Percentiles rank a stretch among this genome's conserved stretches.
phyloP scores from a whole-genome alignment of 2,329 filamentous ascomycete genomes.

The Trichoderma koningiopsis region DNA sequence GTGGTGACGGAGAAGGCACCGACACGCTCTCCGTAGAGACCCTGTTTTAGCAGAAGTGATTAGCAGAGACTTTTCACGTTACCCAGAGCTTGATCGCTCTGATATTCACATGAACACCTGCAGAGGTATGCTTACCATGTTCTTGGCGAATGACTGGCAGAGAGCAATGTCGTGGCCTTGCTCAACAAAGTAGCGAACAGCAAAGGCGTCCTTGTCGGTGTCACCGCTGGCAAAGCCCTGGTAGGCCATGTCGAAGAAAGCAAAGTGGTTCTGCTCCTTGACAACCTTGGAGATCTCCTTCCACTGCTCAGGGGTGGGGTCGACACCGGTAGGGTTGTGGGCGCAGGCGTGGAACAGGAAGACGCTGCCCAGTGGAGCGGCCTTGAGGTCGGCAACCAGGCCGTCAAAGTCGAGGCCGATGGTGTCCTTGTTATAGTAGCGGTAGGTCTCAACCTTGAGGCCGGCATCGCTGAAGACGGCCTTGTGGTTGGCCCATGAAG shows the following conservation, averaged over 20 bases:
- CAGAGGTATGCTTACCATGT: conserved; percentile 72
- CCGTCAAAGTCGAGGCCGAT: conserved; percentile 98
- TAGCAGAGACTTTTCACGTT: neutral
- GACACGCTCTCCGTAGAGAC: conserved; percentile 97
- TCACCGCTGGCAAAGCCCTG: conserved; percentile 95
- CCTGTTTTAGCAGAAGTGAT: conserved; percentile 49
- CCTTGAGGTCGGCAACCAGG: conserved; percentile 86
- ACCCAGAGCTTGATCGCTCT: neutral
- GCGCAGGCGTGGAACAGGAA: conserved; percentile 96
- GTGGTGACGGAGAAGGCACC: conserved; percentile 94
- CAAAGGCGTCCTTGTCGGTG: conserved; percentile 90
- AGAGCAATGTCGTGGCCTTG: conserved; percentile 87
- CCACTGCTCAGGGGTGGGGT: conserved; percentile 92
- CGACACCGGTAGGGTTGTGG: conserved; percentile 96
- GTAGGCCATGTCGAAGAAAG: conserved; percentile 99
- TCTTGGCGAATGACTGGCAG: conserved; percentile 96
- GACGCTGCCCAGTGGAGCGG: conserved; percentile 80
- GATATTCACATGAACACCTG: neutral
- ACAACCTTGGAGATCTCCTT: conserved; percentile 83
- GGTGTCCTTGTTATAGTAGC: conserved; percentile 99
- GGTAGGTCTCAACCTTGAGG: conserved; percentile 89
- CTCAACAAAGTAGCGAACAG: conserved; percentile 88
- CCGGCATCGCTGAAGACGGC: conserved; percentile 94
- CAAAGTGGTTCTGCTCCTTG: conserved; percentile 84
- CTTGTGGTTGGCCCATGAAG: conserved; percentile 80